phyloP scores from a whole-genome alignment of 176 grass and related monocot species.

The Leersia perrieri region DNA sequence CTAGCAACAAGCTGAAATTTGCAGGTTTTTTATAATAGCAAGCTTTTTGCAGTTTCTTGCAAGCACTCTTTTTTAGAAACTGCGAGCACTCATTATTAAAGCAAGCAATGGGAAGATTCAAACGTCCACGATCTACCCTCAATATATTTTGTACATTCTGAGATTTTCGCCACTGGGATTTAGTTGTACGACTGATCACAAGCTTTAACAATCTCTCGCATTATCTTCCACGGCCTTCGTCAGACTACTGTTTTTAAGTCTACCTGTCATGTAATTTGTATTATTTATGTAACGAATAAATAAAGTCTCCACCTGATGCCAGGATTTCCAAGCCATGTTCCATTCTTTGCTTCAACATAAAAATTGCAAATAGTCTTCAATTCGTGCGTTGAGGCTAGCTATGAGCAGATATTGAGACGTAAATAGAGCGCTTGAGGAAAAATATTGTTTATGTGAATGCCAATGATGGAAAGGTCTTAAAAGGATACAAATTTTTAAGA shows the following conservation, averaged over 20 bases:
- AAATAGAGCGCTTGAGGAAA: not conserved
- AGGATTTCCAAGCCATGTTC: not conserved
- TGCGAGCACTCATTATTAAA: not conserved
- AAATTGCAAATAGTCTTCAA: not conserved
- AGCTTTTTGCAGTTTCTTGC: not conserved
- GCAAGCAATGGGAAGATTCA: not conserved
- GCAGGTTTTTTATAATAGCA: not conserved
- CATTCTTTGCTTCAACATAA: not conserved
- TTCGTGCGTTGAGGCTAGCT: not conserved
- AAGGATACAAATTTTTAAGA: not conserved
- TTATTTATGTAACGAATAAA: not conserved
- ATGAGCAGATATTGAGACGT: not conserved
- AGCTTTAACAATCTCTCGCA: too few species aligned
- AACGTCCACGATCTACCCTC: not conserved
- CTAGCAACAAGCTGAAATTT: not conserved
- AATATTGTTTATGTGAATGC: not conserved
- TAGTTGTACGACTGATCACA: too few species aligned
- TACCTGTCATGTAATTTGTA: not conserved
- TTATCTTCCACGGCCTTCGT: too few species aligned
- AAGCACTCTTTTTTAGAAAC: not conserved
- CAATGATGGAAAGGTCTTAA: not conserved
- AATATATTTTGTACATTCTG: not conserved
- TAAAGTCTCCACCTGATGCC: not conserved
- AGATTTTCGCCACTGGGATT: not conserved
- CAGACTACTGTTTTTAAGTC: not conserved